Evolutionary conservation across 257 asterid genomes (phyloP), one percentile per base, ranked within the genome.

Genomic region (Eucommia ulmoides): DNA sequence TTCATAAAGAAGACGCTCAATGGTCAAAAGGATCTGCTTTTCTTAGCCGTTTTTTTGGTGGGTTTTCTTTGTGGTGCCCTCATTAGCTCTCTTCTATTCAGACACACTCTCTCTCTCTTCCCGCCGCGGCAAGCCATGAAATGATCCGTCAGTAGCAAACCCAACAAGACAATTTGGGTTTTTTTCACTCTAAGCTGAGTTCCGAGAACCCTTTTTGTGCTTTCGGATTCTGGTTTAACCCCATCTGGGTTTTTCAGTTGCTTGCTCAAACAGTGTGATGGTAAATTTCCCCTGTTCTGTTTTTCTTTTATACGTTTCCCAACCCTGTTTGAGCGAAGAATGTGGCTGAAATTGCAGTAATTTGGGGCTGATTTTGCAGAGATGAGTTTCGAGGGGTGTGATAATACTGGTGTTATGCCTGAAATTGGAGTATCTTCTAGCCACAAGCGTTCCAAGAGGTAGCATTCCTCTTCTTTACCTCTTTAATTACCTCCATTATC

Each of bases 391-490:
- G 88, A 81, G 68, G 79, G 81, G 65, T 63, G 62, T 78, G 65
- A 63, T 64, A 69, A 62, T 25, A n/a, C n/a, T n/a, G 56, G 82
- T 63, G 67, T 65, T 62, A 71, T 70, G 57, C 68, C 64, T 45
- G 73, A 26, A 47, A 58, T 64, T 55, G 72, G 55, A 49, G 49
- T 15, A 22, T 29, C 69, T 20, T 50, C 50, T 56, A 55, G 56
- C 33, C 93, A 88, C 75, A 71, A 67, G 48, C 94, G 88, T 51
- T 84, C 94, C 24, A 77, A 69, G 63, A 88, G 97, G 97, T 88
- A 45, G 16, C 35, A 22, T 38, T 44, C 19, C 20, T 53, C 20
- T 47, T 63, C 19, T 29, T 29, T 29, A 29, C 19, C 48, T 16
- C n/a, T 42, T n/a, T n/a, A n/a, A n/a, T n/a, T n/a, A n/a, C n/a